A percentile compares a stretch with the other conserved stretches of the same genome.
Evolutionary conservation across 768 basidiomycete genomes (phyloP).

Genomic region (Boletus reticulatus): DNA sequence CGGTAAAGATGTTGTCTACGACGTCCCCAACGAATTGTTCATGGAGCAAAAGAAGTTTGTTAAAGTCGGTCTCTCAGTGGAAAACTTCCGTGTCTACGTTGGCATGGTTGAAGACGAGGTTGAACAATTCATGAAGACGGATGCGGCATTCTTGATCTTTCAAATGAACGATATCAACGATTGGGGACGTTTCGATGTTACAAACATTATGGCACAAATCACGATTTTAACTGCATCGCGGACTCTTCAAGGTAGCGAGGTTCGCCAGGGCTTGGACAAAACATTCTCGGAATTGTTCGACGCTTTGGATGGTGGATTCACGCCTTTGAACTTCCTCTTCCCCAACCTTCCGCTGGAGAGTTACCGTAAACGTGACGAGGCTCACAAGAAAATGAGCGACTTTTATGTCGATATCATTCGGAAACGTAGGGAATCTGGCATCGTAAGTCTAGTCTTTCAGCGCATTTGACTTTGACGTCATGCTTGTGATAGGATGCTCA

Average conservation of each 20-base stretch:
- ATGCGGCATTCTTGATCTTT: constrained; percentile 58
- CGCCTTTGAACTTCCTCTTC: constrained; percentile 93
- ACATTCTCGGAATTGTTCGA: constrained; percentile 81
- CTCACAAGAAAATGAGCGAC: constrained; percentile 89
- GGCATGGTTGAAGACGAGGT: constrained; percentile 79
- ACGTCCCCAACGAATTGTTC: constrained; percentile 91
- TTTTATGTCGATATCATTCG: constrained; percentile 89
- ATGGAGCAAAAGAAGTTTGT: constrained; percentile 99
- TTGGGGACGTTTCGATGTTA: constrained; percentile 76
- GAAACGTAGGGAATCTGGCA: constrained; percentile 55
- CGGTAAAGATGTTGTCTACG: constrained; percentile 97
- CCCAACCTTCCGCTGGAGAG: constrained; percentile 89
- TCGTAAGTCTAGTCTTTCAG: constrained; percentile 30
- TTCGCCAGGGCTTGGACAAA: constrained; percentile 75
- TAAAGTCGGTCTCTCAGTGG: constrained; percentile 90
- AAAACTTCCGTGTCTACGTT: constrained; percentile 85
- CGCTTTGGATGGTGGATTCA: constrained; percentile 95
- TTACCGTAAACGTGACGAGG: constrained; percentile 84
- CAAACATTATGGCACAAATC: constrained; percentile 77
- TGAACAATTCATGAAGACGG: constrained; percentile 64
- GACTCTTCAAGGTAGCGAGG: constrained; percentile 91
- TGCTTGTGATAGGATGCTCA: constrained; percentile 54
- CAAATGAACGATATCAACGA: constrained; percentile 67
- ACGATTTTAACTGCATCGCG: constrained; percentile 94
- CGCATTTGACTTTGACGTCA: neutral